Conservation (phyloP, 2,329 filamentous ascomycete species). For the Colletotrichum simmondsii region DNA sequence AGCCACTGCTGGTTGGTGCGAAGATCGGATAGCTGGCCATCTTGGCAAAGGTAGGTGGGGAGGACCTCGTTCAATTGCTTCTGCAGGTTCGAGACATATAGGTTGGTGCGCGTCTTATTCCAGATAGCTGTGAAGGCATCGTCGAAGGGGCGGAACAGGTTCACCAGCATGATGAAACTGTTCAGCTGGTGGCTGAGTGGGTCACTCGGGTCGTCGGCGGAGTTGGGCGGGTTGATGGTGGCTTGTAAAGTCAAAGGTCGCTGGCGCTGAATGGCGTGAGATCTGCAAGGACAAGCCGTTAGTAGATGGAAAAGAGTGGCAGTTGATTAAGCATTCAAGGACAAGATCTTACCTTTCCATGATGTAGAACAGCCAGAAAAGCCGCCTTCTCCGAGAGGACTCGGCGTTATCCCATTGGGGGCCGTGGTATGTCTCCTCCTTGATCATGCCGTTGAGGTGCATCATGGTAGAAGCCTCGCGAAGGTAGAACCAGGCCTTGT, state of each 20-base stretch:
- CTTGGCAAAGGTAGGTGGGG: conserved; percentile 62
- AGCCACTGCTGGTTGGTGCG: conserved; percentile 73
- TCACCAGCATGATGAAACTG: conserved; percentile 69
- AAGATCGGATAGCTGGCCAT: conserved; percentile 66
- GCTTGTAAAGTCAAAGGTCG: conserved; percentile 77
- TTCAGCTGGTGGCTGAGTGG: conserved; percentile 63
- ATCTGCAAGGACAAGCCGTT: conserved; percentile 48
- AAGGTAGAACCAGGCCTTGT: conserved; percentile 82
- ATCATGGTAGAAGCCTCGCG: conserved; percentile 80
- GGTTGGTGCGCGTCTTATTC: conserved; percentile 72
- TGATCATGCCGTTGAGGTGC: conserved; percentile 69
- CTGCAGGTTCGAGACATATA: conserved; percentile 69
- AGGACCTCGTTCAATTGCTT: conserved; percentile 70
- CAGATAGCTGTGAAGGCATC: conserved; percentile 72
- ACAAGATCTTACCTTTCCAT: conserved; percentile 70
- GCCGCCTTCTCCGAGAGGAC: conserved; percentile 69
- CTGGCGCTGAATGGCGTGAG: conserved; percentile 77
- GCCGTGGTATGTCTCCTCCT: conserved; percentile 68
- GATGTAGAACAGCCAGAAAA: conserved; percentile 80
- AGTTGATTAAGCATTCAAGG: background rate
- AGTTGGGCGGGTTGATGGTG: conserved; percentile 72
- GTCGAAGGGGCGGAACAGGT: conserved; percentile 74
- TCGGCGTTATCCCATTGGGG: conserved; percentile 67
- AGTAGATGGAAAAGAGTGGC: conserved; percentile 23
- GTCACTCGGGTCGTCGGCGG: conserved; percentile 70